Conservation (phyloP, 2,329 filamentous ascomycete genomes). For the Colletotrichum sansevieriae region DNA sequence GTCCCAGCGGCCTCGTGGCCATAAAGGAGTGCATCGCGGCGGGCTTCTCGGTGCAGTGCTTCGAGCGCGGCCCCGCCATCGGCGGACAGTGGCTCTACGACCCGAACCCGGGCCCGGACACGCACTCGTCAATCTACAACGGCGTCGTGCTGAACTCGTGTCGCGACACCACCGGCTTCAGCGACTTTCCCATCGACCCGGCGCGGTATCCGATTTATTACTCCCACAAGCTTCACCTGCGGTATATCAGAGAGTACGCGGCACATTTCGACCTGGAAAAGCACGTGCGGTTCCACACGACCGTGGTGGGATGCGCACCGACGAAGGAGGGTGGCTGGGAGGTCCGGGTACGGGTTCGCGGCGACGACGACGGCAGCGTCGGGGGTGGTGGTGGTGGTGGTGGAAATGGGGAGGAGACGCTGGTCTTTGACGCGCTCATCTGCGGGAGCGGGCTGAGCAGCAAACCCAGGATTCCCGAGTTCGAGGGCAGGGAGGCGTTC, state of each 20-base stretch:
- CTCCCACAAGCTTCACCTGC: slow-evolving; percentile 50
- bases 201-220: slow-evolving; percentile 54
- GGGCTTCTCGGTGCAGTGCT: slow-evolving; percentile 51
- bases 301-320: slow-evolving; percentile 49
- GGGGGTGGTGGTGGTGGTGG: not conserved
- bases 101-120: slow-evolving; percentile 44
- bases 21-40: slow-evolving; percentile 55
- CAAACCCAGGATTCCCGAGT: slow-evolving; percentile 49
- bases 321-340: slow-evolving; percentile 48
- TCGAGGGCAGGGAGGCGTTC: slow-evolving; percentile 50
- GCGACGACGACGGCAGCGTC: slow-evolving; percentile 34
- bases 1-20: slow-evolving; percentile 51
- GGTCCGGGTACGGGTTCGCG: slow-evolving; percentile 46
- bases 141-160: slow-evolving; percentile 54
- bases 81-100: slow-evolving; percentile 57
- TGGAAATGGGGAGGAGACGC: slow-evolving; percentile 41
- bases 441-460: slow-evolving; percentile 51
- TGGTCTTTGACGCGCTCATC: slow-evolving; percentile 52
- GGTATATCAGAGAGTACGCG: slow-evolving; percentile 54
- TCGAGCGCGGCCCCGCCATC: slow-evolving; percentile 51
- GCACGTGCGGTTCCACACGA: slow-evolving; percentile 51
- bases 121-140: slow-evolving; percentile 52
- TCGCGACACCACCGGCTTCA: slow-evolving; percentile 54
- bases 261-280: slow-evolving; percentile 51
- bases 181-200: slow-evolving; percentile 56